Evolutionary conservation across 2,329 filamentous ascomycete genomes (phyloP), one percentile per base, ranked within the genome.

Genomic region (Tolypocladium pustulatum): DNA sequence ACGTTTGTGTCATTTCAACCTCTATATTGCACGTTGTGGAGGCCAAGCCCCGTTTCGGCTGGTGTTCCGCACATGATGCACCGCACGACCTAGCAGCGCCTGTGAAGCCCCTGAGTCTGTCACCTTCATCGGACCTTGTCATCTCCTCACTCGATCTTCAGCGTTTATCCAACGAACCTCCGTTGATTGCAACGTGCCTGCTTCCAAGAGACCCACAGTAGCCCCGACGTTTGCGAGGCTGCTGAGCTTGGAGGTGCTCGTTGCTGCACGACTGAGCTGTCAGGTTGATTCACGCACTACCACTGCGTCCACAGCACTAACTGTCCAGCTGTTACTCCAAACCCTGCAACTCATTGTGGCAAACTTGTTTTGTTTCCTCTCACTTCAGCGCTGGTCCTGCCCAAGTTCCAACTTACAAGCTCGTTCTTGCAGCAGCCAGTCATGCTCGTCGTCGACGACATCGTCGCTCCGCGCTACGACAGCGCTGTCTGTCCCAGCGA

Each of bases 401-500:
- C 10, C 34, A 37, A 20, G n/a, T 38, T 54, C 22, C 17, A 52
- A 22, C 30, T n/a, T n/a, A 34, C 20, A 32, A 4, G 9, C 4
- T 4, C 49, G 9, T 8, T 10, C 25, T 30, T 12, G 4, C 22
- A 3, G 37, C 37, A n/a, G 22, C 22, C 41, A 59, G 51, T 51
- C 49, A 59, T 59, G 58, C 25, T 53, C 34, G 20, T 27, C 51
- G 20, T 52, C 43, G 57, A 41, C 34, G 8, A 34, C 17, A 17
- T 17, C 17, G 30, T 54, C 37, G 25, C 20, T 17, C 38, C 30
- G 20, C 57, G 32, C 10, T 13, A 30, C 34, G 53, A 57, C 36
- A 55, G 46, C 37, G 60, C 20, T 15, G 54, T 56, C 54, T 78
- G 76, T 54, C 60, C 66, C 8, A 4, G 59, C 9, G 70, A 68